Percentiles rank a stretch among this genome's conserved stretches.
Conservation (phyloP, 176 grass and related monocot species). For the Aegilops speltoides region DNA sequence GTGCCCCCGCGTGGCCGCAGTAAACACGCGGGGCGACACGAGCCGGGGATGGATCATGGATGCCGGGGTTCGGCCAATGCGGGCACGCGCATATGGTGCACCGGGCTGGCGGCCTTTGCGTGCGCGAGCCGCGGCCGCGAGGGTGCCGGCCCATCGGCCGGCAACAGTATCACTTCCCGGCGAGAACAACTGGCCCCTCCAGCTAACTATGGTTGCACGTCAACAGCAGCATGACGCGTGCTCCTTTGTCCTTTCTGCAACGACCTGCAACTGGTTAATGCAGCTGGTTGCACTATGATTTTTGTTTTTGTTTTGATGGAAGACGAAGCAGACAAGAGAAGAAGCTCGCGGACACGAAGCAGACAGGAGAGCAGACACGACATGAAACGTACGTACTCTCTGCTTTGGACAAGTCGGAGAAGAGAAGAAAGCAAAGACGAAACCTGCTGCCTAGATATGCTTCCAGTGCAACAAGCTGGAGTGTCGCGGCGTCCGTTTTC, state of each 20-base stretch:
- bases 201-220: not conserved
- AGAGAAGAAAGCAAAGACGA: no score
- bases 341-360: no score
- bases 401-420: no score
- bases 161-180: slow-evolving; percentile 34
- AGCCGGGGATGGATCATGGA: not conserved
- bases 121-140: slow-evolving; percentile 11
- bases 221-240: not conserved
- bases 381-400: no score
- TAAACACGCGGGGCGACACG: not conserved
- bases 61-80: not conserved
- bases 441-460: no score
- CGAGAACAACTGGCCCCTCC: not conserved
- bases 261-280: not conserved
- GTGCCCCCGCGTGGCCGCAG: not conserved
- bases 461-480: no score
- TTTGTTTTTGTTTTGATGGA: no score
- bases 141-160: slow-evolving; percentile 22
- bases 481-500: no score
- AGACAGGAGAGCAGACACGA: no score
- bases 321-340: no score
- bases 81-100: not conserved
- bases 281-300: no score
- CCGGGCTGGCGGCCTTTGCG: slow-evolving; percentile 32
- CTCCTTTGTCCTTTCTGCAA: not conserved